Percentiles rank a stretch among this genome's conserved stretches.
Conservation (phyloP, 2,329 filamentous ascomycete genomes). For the Sarocladiaceae sp. region DNA sequence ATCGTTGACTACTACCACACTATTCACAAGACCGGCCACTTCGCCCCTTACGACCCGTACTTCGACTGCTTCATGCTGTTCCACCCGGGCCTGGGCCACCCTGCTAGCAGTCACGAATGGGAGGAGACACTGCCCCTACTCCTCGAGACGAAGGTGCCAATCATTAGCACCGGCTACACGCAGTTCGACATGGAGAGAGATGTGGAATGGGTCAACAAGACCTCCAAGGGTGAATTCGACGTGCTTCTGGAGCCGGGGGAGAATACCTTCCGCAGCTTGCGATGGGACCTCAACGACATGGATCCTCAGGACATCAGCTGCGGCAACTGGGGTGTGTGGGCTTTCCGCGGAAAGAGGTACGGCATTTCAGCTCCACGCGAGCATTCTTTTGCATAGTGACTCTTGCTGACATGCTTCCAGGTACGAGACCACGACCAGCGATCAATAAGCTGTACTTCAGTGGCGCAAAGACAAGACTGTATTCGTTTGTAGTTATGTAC, state of each 20-base stretch:
- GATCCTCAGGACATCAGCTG: conserved; percentile 92
- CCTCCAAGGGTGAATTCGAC: conserved; percentile 85
- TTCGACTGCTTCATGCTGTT: conserved; percentile 97
- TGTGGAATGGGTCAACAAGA: conserved; percentile 81
- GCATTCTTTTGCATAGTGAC: background rate
- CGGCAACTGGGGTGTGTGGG: conserved; percentile 97
- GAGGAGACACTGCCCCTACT: conserved; percentile 81
- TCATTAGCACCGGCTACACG: conserved; percentile 93
- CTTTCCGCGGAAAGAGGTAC: conserved; percentile 93
- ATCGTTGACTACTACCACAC: conserved; percentile 99
- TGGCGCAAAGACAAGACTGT: too few relatives aligned
- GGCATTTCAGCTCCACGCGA: too few relatives aligned
- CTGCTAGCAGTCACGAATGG: conserved; percentile 91
- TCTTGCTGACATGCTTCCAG: conserved; percentile 32
- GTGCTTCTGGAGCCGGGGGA: conserved; percentile 86
- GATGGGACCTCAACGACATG: conserved; percentile 95
- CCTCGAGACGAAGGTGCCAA: conserved; percentile 90
- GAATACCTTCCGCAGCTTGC: conserved; percentile 85
- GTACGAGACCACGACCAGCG: conserved; percentile 57
- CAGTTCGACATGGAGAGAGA: conserved; percentile 92
- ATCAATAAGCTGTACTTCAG: too few relatives aligned
- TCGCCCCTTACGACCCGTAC: conserved; percentile 94
- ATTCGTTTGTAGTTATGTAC: too few relatives aligned
- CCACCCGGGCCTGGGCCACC: conserved; percentile 92
- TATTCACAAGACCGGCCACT: conserved; percentile 82